Evolutionary conservation across 2,329 filamentous ascomycete species (phyloP), one percentile per base, ranked within the genome.

Genomic region (Colletotrichum filicis): DNA sequence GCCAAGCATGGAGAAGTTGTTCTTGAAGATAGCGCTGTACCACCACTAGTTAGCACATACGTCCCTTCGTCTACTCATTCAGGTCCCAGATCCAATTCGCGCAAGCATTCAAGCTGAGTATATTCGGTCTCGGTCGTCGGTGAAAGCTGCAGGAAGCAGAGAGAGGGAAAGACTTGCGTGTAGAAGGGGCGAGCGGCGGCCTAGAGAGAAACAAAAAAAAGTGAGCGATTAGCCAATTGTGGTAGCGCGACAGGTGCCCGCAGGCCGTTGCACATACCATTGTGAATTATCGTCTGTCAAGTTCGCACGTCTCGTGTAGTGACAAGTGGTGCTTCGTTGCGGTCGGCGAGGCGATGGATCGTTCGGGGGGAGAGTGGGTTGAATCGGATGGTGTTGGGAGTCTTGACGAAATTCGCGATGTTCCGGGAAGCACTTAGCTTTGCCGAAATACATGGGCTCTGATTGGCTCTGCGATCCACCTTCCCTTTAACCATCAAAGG

Each of bases 1-100:
- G 77, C 91, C 92, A 80, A 99, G 88, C 91, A 98, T 98, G 83
- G 93, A 88, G 79, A 90, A 93, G 89, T 99, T 99, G 83, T 90
- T 92, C 85, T 93, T 92, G 89, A 98, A 92, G 78, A 98, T 80
- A 81, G 91, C 85, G 88, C 97, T 98, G 85, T 77, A 26, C 53
- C 35, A 42, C 56, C 66, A 19, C 32, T 14, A 22, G 64, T 73
- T 72, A 66, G 69, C 35, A 57, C 19, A 30, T 66, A 28, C 30
- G 32, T 30, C 32, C 32, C 28, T 19, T 26, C 55, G 11, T 28
- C 11, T 37, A 58, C 49, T 19, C 35, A 42, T 9, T 28, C 16
- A 22, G 9, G 5, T 22, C 5, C 52, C 37, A 46, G 7, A 16
- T 62, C 16, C 28, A 22, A 32, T 26, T 57, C 22, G 32, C 14